Base-by-base conservation (phyloP, 148 eudicot species). In the Arbutus unedo region DNA sequence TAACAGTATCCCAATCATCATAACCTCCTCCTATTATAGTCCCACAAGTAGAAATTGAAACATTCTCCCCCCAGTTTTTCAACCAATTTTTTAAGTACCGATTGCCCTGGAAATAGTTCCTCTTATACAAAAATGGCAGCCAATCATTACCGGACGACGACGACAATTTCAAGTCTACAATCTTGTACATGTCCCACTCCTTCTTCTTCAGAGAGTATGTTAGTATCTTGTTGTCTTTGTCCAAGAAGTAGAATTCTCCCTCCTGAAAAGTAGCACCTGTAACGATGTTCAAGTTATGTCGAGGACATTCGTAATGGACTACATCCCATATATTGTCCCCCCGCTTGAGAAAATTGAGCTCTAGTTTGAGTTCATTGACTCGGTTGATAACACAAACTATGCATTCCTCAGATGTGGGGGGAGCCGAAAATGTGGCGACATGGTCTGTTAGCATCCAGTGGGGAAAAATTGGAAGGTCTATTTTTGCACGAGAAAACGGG, bases 331-430 rank as follows among this genome's bases (percentile, higher is more conserved):
- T 64, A 21, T 25, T 25, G 10, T 50, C 55, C 23, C 84, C 87
- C 0, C 86, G 82, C 10, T 9, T 21, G 10, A 87, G 80, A 41
- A 87, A 19, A 11, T 87, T 56, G 7, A 84, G 10, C 59, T 87
- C 85, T 47, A 84, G 0, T 0, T 4, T 14, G 23, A 0, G 0
- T 7, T 59, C 43, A 5, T 49, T 68, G 8, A 6, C 10, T 15
- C 77, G 41, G 67, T 74, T 78, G 0, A 84, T 66, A 0, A 87
- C 84, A 14, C 83, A 78, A 14, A 84, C 73, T 6, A 56, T 38
- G 62, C 87, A 87, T 1, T 84, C 18, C 2, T 57, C 38, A 10
- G 87, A 84, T 3, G 89, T 81, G 11, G 89, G 87, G 0, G 83
- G 82, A 57, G 57, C 41, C 0, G 89, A 81, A 15, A 87, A 60